Base-by-base conservation (phyloP, 2,329 filamentous ascomycete species). In the Apiospora phragmitis region DNA sequence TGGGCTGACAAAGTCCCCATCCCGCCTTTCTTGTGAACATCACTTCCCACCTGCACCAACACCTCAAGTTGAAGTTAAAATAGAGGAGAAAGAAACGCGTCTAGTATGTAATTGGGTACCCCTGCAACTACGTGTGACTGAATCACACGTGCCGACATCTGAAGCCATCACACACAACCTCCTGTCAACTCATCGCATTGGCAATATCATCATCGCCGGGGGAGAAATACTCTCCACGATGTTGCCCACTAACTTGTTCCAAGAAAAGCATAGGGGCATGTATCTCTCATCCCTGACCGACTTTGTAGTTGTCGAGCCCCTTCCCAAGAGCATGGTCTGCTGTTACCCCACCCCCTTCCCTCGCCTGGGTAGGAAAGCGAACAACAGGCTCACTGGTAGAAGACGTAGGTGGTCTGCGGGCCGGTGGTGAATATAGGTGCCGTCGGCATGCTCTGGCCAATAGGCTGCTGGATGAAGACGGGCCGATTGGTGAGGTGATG, bases 401-500 rank as follows among this genome's bases (percentile, higher is more conserved):
- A 3, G n/a, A 18, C 16, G 12, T 43, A 42, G 1, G 38, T 43
- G 38, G 6, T 43, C 65, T 67, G 65, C 38, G 65, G 38, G 32
- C 55, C 55, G 8, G 41, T 42, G 12, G 12, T 14, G 65, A 26
- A 67, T n/a, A 67, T 67, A 18, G 65, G 65, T 7, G n/a, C 42
- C 2, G 65, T 32, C 12, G 38, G 12, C 35, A 41, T 43, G n/a
- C 14, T 29, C 35, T 26, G 35, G 11, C n/a, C 41, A 35, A 66
- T 29, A 1, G n/a, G 38, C 18, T 4, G 5, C 14, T 67, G 65
- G n/a, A 51, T 32, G n/a, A n/a, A 38, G 12, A 51, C 24, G n/a
- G 67, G 67, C 6, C 14, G 67, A n/a, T 51, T 68, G 26, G 24
- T 68, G 7, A 68, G 16, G 18, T 68, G 43, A 24, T 68, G 43